Evolutionary conservation across 2,329 filamentous ascomycete genomes (phyloP), one percentile per base, ranked within the genome.

Genomic region (Ophiostoma sp.): DNA sequence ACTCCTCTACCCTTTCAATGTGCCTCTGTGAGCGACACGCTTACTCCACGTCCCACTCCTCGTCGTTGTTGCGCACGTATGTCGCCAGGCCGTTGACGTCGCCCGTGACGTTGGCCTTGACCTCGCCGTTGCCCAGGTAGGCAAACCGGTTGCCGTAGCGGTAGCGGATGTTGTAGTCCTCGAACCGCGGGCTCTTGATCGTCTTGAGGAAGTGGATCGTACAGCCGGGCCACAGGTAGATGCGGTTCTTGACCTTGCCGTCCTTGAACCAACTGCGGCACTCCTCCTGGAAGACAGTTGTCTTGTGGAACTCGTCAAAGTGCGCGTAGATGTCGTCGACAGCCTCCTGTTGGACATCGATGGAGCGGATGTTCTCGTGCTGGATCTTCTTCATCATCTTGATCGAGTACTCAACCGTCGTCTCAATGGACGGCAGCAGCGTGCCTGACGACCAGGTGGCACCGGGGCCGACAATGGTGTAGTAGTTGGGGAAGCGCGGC

Each of bases 261-360:
- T 22, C 69, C 72, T 74, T 75, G 69, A 74, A 74, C 74, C 74
- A 74, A 9, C 42, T 70, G 39, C 74, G 72, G 70, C 74, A 75
- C 69, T 63, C 69, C 57, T 73, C 72, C 64, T 82, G 78, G 82
- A 83, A 87, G 0, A 86, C 85, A 0, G 84, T 84, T 28, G 77
- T 79, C 72, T 81, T 77, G 81, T 87, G 84, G 78, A 84, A 85
- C 11, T 78, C 75, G 72, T 85, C 83, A 57, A 83, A 83, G 79
- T 83, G 82, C 3, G 80, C 80, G 73, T 85, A 82, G 78, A 89
- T 89, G 74, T 88, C 87, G 12, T 79, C 78, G 8, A 88, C 83
- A 1, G 83, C 85, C 22, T 82, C 82, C 0, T 79, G 77, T 76
- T 85, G 86, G 12, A 87, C 83, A 9, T 82, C 78, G 55, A 86